Evolutionary conservation across 176 grass and related monocot species (phyloP).

Genomic region (Bolboschoenus planiculmis): DNA sequence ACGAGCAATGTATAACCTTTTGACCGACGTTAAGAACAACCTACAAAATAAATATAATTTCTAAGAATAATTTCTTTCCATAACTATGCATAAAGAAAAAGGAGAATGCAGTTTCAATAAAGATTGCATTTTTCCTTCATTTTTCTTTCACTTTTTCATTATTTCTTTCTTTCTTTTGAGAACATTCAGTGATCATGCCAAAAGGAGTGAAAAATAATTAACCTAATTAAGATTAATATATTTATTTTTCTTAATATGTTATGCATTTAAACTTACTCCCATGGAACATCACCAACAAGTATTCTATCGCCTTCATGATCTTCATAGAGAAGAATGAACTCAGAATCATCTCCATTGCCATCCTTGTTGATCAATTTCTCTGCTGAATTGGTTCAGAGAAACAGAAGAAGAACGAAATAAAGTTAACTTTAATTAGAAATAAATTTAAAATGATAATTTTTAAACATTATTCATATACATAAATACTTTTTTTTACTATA

Average conservation of each 20-base stretch:
- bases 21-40: conserved; percentile 61
- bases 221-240: background rate
- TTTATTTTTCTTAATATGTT: background rate
- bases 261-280: conserved; percentile 55
- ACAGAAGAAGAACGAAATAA: background rate
- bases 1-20: conserved; percentile 62
- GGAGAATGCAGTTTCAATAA: background rate
- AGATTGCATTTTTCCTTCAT: background rate
- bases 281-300: conserved; percentile 89
- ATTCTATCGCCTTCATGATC: conserved; percentile 82
- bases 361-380: conserved; percentile 29
- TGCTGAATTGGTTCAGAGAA: conserved; percentile 25
- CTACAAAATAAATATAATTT: conserved; percentile 24
- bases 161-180: background rate
- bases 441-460: background rate
- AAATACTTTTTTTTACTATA: background rate
- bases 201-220: background rate
- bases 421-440: background rate
- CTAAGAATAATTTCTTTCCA: background rate
- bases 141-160: background rate
- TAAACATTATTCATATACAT: background rate
- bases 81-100: background rate
- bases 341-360: background rate
- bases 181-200: background rate
- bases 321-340: conserved; percentile 76